Evolutionary conservation across 2,329 filamentous ascomycete genomes (phyloP), one percentile per base, ranked within the genome.

Genomic region (Trichoderma oligosporum): DNA sequence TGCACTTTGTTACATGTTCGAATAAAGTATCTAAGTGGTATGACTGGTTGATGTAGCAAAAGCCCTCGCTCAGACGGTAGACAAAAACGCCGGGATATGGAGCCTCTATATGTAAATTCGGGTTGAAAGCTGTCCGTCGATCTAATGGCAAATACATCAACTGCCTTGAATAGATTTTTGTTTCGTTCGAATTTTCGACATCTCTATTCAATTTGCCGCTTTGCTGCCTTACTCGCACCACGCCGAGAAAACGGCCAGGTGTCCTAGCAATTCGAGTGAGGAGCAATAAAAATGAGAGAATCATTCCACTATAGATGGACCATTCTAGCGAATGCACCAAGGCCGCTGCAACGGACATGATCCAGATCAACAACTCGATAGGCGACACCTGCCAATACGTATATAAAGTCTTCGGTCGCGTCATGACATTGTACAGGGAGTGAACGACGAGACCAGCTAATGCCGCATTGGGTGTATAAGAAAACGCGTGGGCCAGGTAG

Each of bases 391-490:
- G 79, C 88, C 88, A 92, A 73, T 90, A 92, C 59, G 87, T 84
- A 71, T 89, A 90, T 1, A 92, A 78, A 0, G 83, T 85, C 63
- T 86, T 86, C 1, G 88, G 88, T 1, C 86, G 83, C 0, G 87
- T 87, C 65, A 92, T 83, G 45, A 92, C 74, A 65, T 92, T 88
- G 63, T 84, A 85, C 0, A 94, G 89, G 3, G 89, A 89, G 70
- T 94, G 89, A 61, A 94, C 91, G 64, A 94, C 93, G 63, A 94
- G 82, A 22, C 83, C 89, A 0, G 88, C 80, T 5, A 94, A 78
- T 1, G 83, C 79, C 1, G 88, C 81, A 56, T 80, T 85, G 0
- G 89, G 88, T 56, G 94, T 93, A 70, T 88, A 93, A 76, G 83
- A 91, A 76, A 94, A 93, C 27, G 92, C 83, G 0, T 84, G 83